Evolutionary conservation across 2,329 filamentous ascomycete genomes (phyloP).

Genomic region (Pseudonectria foliicola): DNA sequence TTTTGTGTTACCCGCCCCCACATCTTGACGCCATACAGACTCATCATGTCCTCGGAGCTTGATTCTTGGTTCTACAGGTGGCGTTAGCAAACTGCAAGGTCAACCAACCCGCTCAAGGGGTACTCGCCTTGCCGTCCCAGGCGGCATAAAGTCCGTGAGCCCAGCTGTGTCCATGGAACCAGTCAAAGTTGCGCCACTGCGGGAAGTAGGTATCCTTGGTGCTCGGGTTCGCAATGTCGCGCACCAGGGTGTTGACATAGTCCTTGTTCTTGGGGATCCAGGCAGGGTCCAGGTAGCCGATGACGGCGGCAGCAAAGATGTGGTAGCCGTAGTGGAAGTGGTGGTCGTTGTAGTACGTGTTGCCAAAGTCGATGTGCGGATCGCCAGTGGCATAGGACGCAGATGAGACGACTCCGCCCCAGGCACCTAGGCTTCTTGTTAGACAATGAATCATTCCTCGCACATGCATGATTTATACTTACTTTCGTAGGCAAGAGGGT

Average conservation of each 20-base stretch:
- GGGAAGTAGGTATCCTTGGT: conserved; percentile 68
- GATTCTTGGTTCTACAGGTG: conserved; percentile 62
- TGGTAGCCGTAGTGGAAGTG: conserved; percentile 83
- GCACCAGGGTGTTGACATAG: conserved; percentile 76
- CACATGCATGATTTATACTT: conserved; percentile 18
- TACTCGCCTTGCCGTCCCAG: conserved; percentile 59
- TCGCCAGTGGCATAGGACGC: conserved; percentile 66
- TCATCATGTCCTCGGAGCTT: conserved; percentile 84
- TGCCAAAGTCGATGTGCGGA: conserved; percentile 75
- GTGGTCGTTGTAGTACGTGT: conserved; percentile 74
- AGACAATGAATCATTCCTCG: conserved; percentile 4
- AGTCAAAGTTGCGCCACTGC: conserved; percentile 79
- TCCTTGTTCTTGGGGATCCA: conserved; percentile 70
- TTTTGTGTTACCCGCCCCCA: conserved; percentile 81
- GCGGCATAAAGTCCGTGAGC: conserved; percentile 70
- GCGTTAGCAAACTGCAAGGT: not conserved
- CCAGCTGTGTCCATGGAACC: conserved; percentile 93
- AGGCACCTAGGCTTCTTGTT: conserved; percentile 40
- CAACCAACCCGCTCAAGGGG: too few relatives aligned
- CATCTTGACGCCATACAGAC: conserved; percentile 83
- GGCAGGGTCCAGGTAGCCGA: conserved; percentile 66
- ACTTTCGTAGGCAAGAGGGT: conserved; percentile 58
- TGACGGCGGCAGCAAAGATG: conserved; percentile 76
- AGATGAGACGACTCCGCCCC: conserved; percentile 76
- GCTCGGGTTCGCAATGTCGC: conserved; percentile 75